phyloP scores from a whole-genome alignment of 2,329 filamentous ascomycete species.

The Fusarium irregulare region DNA sequence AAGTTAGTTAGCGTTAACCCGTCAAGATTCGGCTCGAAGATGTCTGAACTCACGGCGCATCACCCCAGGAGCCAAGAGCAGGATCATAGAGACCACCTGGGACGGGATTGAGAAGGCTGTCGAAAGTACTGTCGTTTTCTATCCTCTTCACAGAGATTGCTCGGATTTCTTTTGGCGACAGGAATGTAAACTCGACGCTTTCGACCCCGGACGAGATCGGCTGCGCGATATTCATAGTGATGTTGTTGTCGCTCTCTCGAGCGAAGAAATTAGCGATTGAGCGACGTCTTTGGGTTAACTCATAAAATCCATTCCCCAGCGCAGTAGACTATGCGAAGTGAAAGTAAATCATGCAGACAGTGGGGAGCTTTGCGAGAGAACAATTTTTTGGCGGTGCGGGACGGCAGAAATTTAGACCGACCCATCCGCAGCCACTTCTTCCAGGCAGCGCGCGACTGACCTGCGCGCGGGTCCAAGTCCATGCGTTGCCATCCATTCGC shows the following conservation, averaged over 20 bases:
- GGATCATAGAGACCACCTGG: slow-evolving; percentile 93
- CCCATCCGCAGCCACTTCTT: neutral
- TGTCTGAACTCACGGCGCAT: slow-evolving; percentile 71
- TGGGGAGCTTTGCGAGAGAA: slow-evolving; percentile 42
- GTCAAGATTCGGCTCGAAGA: neutral
- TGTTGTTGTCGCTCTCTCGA: slow-evolving; percentile 29
- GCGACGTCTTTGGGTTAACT: slow-evolving; percentile 41
- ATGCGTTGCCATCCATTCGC: slow-evolving; percentile 20
- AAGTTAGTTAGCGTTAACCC: slow-evolving; percentile 16
- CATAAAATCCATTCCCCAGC: slow-evolving; percentile 39
- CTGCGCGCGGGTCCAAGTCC: slow-evolving; percentile 1
- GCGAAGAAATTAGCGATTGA: slow-evolving; percentile 38
- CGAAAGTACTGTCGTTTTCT: slow-evolving; percentile 93
- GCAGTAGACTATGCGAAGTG: slow-evolving; percentile 27
- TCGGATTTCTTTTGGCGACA: slow-evolving; percentile 84
- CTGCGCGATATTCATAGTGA: slow-evolving; percentile 77
- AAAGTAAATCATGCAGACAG: slow-evolving; percentile 33
- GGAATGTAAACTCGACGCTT: slow-evolving; percentile 89
- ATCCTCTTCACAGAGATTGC: slow-evolving; percentile 93
- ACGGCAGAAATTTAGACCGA: slow-evolving; percentile 55
- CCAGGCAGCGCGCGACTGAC: slow-evolving; percentile 27
- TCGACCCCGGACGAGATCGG: slow-evolving; percentile 86
- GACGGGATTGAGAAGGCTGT: slow-evolving; percentile 87
- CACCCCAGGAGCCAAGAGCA: slow-evolving; percentile 89
- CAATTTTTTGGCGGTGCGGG: slow-evolving; percentile 60